A percentile compares a stretch with the other conserved stretches of the same genome.
phyloP scores from a whole-genome alignment of 2,329 filamentous ascomycete genomes.

The Cladosporium sp. region DNA sequence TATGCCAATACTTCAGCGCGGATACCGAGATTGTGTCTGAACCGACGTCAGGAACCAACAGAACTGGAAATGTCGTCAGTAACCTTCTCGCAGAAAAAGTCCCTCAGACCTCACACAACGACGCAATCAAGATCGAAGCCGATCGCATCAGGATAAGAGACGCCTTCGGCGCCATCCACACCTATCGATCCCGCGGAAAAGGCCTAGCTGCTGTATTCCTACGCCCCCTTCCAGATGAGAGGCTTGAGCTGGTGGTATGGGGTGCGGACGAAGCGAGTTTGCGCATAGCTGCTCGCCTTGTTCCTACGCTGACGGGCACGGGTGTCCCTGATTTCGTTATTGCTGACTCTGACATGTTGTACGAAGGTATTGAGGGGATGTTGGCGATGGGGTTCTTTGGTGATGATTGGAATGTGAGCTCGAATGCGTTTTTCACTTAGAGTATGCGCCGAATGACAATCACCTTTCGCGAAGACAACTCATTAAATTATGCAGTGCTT shows the following conservation, averaged over 20 bases:
- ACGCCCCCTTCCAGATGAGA: slow-evolving; percentile 43
- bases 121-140: slow-evolving; percentile 29
- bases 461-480: too few species aligned
- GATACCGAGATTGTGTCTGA: slow-evolving; percentile 41
- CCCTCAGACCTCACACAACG: slow-evolving; percentile 14
- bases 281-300: slow-evolving; percentile 47
- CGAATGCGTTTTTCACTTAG: slow-evolving; percentile 3
- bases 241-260: slow-evolving; percentile 55
- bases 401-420: slow-evolving; percentile 39
- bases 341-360: slow-evolving; percentile 42
- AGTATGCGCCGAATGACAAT: too few species aligned
- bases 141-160: slow-evolving; percentile 29
- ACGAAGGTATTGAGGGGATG: slow-evolving; percentile 49
- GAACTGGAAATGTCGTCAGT: slow-evolving; percentile 45
- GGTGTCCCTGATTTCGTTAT: slow-evolving; percentile 57
- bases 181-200: slow-evolving; percentile 2
- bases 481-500: not conserved
- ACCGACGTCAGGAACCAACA: slow-evolving; percentile 4
- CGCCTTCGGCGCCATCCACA: not conserved
- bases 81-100: slow-evolving; percentile 27
- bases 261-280: slow-evolving; percentile 46
- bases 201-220: slow-evolving; percentile 50
- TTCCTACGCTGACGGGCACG: slow-evolving; percentile 53
- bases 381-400: slow-evolving; percentile 55
- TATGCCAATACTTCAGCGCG: slow-evolving; percentile 55